A percentile compares a stretch with the other conserved stretches of the same genome.
phyloP scores from a whole-genome alignment of 2,329 filamentous ascomycete species.

The Lecanicillium sp. region DNA sequence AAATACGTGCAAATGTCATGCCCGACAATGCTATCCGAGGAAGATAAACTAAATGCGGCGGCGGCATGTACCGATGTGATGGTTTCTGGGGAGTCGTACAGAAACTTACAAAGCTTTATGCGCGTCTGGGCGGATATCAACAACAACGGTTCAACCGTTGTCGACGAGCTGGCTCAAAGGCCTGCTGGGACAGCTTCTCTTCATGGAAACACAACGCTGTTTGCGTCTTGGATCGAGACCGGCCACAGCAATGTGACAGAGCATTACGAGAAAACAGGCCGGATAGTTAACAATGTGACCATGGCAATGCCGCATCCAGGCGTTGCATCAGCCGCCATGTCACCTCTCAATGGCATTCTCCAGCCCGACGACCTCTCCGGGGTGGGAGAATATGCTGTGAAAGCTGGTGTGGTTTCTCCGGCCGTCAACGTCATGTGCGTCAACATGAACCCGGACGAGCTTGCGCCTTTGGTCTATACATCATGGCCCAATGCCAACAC shows the following conservation, averaged over 20 bases:
- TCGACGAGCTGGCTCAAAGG: constrained; percentile 38
- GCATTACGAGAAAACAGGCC: constrained; percentile 41
- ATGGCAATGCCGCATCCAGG: constrained; percentile 70
- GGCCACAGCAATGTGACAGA: constrained; percentile 45
- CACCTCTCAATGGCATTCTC: constrained; percentile 57
- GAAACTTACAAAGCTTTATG: constrained; percentile 61
- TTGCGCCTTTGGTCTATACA: constrained; percentile 59
- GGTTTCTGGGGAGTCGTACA: constrained; percentile 63
- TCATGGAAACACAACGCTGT: constrained; percentile 67
- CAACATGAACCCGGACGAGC: constrained; percentile 53
- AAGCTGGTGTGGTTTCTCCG: constrained; percentile 64
- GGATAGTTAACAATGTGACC: constrained; percentile 69
- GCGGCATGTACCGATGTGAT: constrained; percentile 62
- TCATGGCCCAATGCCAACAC: constrained; percentile 46
- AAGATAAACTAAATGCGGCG: constrained; percentile 36
- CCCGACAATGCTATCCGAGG: constrained; percentile 49
- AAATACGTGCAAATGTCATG: constrained; percentile 51
- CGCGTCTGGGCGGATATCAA: constrained; percentile 47
- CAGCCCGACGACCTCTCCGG: constrained; percentile 62
- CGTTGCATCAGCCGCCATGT: constrained; percentile 57
- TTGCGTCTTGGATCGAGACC: constrained; percentile 61
- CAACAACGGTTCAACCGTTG: constrained; percentile 35
- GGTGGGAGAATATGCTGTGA: constrained; percentile 61
- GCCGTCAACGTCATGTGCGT: constrained; percentile 67
- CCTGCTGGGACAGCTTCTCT: constrained; percentile 58